Evolutionary conservation across 2,329 filamentous ascomycete species (phyloP).

Genomic region (Ophioceras dolichostomum): DNA sequence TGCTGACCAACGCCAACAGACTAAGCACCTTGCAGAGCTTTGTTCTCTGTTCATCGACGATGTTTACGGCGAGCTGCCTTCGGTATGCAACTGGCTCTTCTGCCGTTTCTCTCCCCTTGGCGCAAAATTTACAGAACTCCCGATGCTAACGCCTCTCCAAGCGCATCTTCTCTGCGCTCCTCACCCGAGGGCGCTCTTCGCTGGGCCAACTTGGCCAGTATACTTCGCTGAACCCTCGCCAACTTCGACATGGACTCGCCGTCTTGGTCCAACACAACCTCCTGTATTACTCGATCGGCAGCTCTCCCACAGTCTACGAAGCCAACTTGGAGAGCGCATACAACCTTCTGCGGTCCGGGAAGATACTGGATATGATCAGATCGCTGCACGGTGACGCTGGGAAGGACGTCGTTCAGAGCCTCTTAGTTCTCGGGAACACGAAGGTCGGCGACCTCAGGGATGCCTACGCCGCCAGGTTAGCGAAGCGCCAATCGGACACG

Average conservation of each 20-base stretch:
- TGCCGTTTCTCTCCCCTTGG: too few species aligned
- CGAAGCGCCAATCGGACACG: conserved; percentile 10
- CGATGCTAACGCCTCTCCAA: conserved; percentile 24
- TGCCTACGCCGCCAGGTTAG: conserved; percentile 34
- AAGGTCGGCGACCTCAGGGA: conserved; percentile 58
- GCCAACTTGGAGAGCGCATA: conserved; percentile 73
- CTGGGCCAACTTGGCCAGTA: conserved; percentile 57
- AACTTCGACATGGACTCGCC: conserved; percentile 69
- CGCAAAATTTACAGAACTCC: conserved; percentile 4
- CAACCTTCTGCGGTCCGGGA: conserved; percentile 67
- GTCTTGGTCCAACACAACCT: conserved; percentile 85
- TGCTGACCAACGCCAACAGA: too few species aligned
- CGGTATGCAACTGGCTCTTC: conserved; percentile 45
- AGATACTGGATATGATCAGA: conserved; percentile 66
- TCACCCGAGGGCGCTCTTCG: conserved; percentile 66
- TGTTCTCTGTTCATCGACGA: conserved; percentile 83
- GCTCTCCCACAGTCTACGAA: conserved; percentile 51
- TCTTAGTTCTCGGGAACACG: conserved; percentile 68
- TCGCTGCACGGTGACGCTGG: conserved; percentile 64
- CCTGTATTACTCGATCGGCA: conserved; percentile 53
- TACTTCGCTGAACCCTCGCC: conserved; percentile 59
- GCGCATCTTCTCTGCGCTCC: conserved; percentile 74
- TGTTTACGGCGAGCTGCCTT: conserved; percentile 80
- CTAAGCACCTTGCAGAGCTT: conserved; percentile 71
- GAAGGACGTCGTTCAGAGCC: conserved; percentile 58